These are phyloP conservation scores for Acmispon strigosus DNA, from an alignment of 306 rosid genomes.

Conservation along the genomic window DNA sequence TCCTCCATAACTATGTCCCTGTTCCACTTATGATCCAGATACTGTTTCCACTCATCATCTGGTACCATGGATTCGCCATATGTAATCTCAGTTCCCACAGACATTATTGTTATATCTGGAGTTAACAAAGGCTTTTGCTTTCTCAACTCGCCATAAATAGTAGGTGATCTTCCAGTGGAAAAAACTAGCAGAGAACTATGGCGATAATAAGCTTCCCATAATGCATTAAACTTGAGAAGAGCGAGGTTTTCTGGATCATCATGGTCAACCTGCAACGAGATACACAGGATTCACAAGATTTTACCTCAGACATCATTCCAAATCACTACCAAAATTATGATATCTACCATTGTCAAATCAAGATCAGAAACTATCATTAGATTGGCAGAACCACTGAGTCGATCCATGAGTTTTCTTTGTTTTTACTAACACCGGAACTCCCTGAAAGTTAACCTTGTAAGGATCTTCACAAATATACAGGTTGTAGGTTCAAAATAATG, in stretches of 20 bases:
- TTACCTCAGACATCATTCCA: neutral
- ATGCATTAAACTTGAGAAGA: conserved; percentile 65
- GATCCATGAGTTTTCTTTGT: conserved; percentile 36
- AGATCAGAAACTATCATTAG: conserved; percentile 88
- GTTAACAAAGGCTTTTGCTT: conserved; percentile 61
- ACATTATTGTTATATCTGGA: conserved; percentile 68
- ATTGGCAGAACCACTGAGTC: conserved; percentile 45
- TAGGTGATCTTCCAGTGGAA: conserved; percentile 84
- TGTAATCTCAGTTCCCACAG: conserved; percentile 83
- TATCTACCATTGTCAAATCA: conserved; percentile 69
- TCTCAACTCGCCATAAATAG: conserved; percentile 43
- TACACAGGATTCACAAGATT: neutral
- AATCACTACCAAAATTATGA: conserved; percentile 3
- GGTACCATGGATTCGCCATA: conserved; percentile 53
- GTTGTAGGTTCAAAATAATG: neutral
- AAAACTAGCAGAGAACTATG: conserved; percentile 74
- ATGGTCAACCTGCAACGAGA: conserved; percentile 65
- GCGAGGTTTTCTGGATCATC: conserved; percentile 48
- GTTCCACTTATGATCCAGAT: conserved; percentile 59
- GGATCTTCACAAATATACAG: neutral
- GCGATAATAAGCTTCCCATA: conserved; percentile 81
- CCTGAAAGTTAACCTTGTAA: neutral
- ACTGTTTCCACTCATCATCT: conserved; percentile 50
- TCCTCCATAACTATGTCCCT: conserved; percentile 60
- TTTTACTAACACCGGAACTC: neutral